These are phyloP conservation scores for Leersia perrieri DNA, from an alignment of 176 grass and related monocot genomes.

Conservation along the genomic window DNA sequence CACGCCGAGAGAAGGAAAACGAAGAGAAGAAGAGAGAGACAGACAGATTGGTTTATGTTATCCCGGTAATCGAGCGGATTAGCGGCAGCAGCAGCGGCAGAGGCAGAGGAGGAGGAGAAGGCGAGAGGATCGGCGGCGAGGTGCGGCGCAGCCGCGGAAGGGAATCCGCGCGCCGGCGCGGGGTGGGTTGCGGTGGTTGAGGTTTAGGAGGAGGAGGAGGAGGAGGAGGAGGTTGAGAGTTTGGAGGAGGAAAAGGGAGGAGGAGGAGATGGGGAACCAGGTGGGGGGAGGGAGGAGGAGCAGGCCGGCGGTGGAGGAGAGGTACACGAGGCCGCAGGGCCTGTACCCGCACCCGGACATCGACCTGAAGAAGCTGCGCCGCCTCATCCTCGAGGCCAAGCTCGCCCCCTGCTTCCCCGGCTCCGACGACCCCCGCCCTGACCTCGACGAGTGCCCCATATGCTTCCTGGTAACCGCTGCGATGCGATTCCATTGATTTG, in stretches of 20 bases:
- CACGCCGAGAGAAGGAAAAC: no score
- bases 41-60: not conserved
- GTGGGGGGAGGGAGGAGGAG: conserved; percentile 40
- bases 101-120: not conserved
- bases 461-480: conserved; percentile 99
- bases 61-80: not conserved
- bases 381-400: conserved; percentile 87
- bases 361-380: conserved; percentile 82
- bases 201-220: conserved; percentile 25
- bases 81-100: no score
- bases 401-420: conserved; percentile 86
- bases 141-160: not conserved
- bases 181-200: not conserved
- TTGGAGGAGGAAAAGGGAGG: not conserved
- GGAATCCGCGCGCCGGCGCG: not conserved
- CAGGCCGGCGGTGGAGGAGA: conserved; percentile 70
- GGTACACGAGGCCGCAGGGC: conserved; percentile 84
- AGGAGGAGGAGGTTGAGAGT: not conserved
- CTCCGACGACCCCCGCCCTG: conserved; percentile 51
- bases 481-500: no score
- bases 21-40: not conserved
- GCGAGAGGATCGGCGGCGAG: not conserved
- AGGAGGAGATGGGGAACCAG: conserved; percentile 48
- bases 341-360: conserved; percentile 83
- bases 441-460: conserved; percentile 97